Evolutionary conservation across 1,284 basidiomycete genomes (phyloP).

Genomic region (Ustilago shanxiensis): DNA sequence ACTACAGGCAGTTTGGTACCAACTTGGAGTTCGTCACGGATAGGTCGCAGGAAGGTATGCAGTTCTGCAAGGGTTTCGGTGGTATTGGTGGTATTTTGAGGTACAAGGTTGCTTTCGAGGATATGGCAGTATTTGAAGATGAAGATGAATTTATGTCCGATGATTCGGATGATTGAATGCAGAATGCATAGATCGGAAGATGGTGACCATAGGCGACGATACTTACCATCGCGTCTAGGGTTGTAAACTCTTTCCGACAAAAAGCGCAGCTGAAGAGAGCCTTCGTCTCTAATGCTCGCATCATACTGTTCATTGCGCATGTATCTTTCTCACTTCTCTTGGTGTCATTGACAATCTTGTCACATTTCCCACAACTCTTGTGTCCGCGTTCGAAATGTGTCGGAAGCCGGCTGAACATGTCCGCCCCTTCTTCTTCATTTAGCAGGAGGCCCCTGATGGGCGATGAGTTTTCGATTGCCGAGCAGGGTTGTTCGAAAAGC

Average conservation of each 20-base stretch:
- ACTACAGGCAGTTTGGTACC: slow-evolving; percentile 97
- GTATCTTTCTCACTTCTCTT: neutral
- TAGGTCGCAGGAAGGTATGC: slow-evolving; percentile 92
- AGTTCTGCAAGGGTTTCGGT: slow-evolving; percentile 99
- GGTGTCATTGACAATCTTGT: slow-evolving; percentile 9
- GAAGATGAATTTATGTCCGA: slow-evolving; percentile 69
- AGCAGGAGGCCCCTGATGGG: too few species aligned
- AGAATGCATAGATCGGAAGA: neutral
- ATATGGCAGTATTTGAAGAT: slow-evolving; percentile 66
- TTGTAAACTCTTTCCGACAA: neutral
- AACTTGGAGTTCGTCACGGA: slow-evolving; percentile 78
- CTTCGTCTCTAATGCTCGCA: neutral
- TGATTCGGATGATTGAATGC: slow-evolving; percentile 60
- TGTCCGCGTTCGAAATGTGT: neutral
- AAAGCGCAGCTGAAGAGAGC: neutral
- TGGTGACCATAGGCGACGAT: slow-evolving; percentile 8
- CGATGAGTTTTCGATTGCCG: too few species aligned
- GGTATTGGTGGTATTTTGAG: slow-evolving; percentile 94
- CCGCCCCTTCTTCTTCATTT: too few species aligned
- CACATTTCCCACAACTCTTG: neutral
- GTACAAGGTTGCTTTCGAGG: slow-evolving; percentile 70
- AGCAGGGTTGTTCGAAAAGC: too few species aligned
- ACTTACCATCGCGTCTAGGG: neutral
- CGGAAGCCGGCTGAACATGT: neutral
- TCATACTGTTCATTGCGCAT: neutral